These are phyloP conservation scores for Royoungia palumana DNA, from an alignment of 768 basidiomycete genomes.

Conservation along the genomic window DNA sequence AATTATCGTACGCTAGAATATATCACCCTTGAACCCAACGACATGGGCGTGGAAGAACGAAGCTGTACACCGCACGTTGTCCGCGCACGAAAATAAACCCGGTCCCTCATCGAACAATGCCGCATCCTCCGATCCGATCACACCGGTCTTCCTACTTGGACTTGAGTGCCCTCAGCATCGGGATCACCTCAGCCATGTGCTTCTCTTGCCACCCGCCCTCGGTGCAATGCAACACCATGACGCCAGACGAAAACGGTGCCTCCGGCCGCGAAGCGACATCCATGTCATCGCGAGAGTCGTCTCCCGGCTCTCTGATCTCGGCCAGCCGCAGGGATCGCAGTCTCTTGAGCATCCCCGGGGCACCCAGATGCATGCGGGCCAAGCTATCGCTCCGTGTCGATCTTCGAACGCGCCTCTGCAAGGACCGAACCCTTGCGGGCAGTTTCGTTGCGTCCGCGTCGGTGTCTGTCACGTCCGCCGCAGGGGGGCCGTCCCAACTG, in stretches of 20 bases:
- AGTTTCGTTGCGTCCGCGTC: not conserved
- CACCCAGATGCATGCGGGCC: not conserved
- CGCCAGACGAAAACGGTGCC: not conserved
- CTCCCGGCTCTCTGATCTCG: not conserved
- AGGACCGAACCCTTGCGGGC: not conserved
- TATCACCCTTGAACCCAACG: not conserved
- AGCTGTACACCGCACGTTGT: not conserved
- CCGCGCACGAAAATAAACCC: not conserved
- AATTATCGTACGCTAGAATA: too few species aligned
- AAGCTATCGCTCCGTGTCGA: not conserved
- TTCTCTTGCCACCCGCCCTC: slow-evolving; percentile 22
- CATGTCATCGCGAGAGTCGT: not conserved
- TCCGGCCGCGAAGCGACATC: not conserved
- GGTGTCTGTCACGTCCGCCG: not conserved
- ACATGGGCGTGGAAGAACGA: not conserved
- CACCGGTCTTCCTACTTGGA: slow-evolving; percentile 5
- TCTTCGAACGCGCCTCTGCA: not conserved
- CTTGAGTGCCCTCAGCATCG: slow-evolving; percentile 26
- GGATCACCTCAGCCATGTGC: slow-evolving; percentile 28
- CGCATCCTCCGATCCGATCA: not conserved
- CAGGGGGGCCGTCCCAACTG: slow-evolving; percentile 23
- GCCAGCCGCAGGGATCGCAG: not conserved
- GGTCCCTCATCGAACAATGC: not conserved
- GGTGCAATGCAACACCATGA: slow-evolving; percentile 8
- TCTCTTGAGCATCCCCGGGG: not conserved